phyloP scores from a whole-genome alignment of 2,329 filamentous ascomycete genomes.

The Colletotrichum gigasporum region DNA sequence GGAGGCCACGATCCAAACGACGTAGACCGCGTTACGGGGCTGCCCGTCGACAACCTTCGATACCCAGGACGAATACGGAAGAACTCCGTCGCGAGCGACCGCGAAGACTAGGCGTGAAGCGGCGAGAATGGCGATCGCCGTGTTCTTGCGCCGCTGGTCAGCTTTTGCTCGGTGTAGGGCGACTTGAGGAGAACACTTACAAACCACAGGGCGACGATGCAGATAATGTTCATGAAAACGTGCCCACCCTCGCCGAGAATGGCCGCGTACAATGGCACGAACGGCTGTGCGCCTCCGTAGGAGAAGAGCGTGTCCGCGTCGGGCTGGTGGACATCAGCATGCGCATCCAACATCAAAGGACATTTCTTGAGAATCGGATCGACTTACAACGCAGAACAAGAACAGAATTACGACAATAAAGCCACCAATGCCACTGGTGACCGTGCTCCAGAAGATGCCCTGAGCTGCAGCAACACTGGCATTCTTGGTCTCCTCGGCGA shows the following conservation, averaged over 20 bases:
- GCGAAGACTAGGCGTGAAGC: slow-evolving; percentile 71
- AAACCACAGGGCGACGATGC: slow-evolving; percentile 59
- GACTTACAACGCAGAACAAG: slow-evolving; percentile 63
- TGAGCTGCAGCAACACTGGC: slow-evolving; percentile 63
- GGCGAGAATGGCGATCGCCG: slow-evolving; percentile 66
- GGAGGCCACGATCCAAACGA: slow-evolving; percentile 64
- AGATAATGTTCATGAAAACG: slow-evolving; percentile 70
- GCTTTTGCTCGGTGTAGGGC: rapidly evolving
- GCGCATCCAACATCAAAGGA: too few species aligned
- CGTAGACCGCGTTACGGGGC: slow-evolving; percentile 67
- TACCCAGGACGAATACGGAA: slow-evolving; percentile 68
- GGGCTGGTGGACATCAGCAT: slow-evolving; percentile 46
- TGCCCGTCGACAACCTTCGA: slow-evolving; percentile 63
- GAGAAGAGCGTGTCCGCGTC: slow-evolving; percentile 61
- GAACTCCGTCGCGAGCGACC: slow-evolving; percentile 68
- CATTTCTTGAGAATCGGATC: neutral
- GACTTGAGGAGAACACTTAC: slow-evolving; percentile 42
- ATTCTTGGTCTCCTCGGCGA: slow-evolving; percentile 70
- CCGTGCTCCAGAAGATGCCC: slow-evolving; percentile 69
- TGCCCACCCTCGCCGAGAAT: slow-evolving; percentile 65
- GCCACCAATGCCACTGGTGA: slow-evolving; percentile 64
- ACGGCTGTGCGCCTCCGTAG: slow-evolving; percentile 65
- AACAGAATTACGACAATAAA: slow-evolving; percentile 66
- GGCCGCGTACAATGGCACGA: slow-evolving; percentile 66
- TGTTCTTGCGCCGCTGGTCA: slow-evolving; percentile 51